Percentiles rank a stretch among this genome's conserved stretches.
Conservation (phyloP, 2,329 filamentous ascomycete genomes). For the Ophiostoma montium region DNA sequence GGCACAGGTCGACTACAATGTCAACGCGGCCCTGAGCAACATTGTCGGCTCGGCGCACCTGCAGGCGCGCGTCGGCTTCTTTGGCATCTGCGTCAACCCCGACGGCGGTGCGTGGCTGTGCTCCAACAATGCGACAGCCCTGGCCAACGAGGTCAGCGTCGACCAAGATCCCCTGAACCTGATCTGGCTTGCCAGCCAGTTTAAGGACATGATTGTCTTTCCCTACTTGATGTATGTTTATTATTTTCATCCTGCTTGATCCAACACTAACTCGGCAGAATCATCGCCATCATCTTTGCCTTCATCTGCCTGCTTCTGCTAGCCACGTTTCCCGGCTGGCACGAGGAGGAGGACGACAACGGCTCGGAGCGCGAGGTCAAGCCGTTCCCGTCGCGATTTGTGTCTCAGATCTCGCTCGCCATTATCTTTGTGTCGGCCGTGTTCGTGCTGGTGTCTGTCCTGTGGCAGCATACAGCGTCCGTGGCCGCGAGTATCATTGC, state of each 20-base stretch:
- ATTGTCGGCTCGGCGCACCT: slow-evolving; percentile 75
- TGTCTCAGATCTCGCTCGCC: slow-evolving; percentile 83
- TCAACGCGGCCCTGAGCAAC: slow-evolving; percentile 72
- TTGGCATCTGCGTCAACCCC: slow-evolving; percentile 90
- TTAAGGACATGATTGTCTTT: slow-evolving; percentile 97
- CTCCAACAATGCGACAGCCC: slow-evolving; percentile 88
- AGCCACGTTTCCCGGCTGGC: slow-evolving; percentile 94
- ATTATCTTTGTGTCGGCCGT: slow-evolving; percentile 73
- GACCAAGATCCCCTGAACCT: slow-evolving; percentile 94
- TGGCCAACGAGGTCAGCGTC: slow-evolving; percentile 76
- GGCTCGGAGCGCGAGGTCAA: slow-evolving; percentile 85
- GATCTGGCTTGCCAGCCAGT: slow-evolving; percentile 92
- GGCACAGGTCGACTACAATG: slow-evolving; percentile 80
- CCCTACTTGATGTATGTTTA: slow-evolving; percentile 75
- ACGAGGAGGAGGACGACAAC: slow-evolving; percentile 70
- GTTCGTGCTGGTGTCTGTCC: slow-evolving; percentile 57
- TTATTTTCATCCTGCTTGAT: not conserved
- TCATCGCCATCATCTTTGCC: slow-evolving; percentile 94
- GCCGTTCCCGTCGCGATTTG: slow-evolving; percentile 81
- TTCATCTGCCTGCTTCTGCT: slow-evolving; percentile 92
- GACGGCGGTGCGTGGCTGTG: slow-evolving; percentile 87
- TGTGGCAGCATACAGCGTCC: slow-evolving; percentile 92
- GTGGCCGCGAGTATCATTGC: slow-evolving; percentile 90
- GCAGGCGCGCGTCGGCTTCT: slow-evolving; percentile 90
- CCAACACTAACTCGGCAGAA: slow-evolving; percentile 35